phyloP scores from a whole-genome alignment of 495 filamentous ascomycete genomes.

The Penicillium tannophilum region DNA sequence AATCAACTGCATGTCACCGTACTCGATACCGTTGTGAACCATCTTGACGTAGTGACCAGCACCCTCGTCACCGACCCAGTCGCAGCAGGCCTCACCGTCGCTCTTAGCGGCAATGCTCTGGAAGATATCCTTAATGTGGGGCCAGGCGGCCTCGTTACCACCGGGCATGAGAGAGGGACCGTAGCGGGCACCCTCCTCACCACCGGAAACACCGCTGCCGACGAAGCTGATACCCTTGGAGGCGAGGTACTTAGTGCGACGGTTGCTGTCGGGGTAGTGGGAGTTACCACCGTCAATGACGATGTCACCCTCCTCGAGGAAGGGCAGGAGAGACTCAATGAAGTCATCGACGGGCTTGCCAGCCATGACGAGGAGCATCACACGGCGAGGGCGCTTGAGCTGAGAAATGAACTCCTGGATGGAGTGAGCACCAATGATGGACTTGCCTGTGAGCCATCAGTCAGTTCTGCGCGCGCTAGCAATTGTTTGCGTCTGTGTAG shows the following conservation, averaged over 20 bases:
- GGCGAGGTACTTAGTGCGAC: constrained; percentile 81
- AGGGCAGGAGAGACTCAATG: constrained; percentile 91
- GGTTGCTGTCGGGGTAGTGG: constrained; percentile 98
- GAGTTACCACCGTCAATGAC: constrained; percentile 99
- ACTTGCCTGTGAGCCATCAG: constrained; percentile 64
- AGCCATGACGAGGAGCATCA: constrained; percentile 98
- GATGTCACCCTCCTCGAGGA: constrained; percentile 90
- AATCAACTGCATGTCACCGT: constrained; percentile 99
- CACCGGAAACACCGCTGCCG: constrained; percentile 95
- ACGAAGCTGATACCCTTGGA: constrained; percentile 94
- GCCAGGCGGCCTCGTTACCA: constrained; percentile 97
- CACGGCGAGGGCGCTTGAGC: constrained; percentile 92
- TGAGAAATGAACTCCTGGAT: constrained; percentile 91
- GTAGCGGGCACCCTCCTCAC: constrained; percentile 98
- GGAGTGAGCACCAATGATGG: constrained; percentile 89
- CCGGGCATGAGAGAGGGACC: constrained; percentile 98
- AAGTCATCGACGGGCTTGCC: constrained; percentile 97
- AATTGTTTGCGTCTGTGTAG: neutral
- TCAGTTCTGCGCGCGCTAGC: constrained; percentile 15
- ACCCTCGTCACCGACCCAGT: constrained; percentile 99
- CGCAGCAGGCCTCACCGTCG: constrained; percentile 94
- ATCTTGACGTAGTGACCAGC: constrained; percentile 99
- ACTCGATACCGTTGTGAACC: constrained; percentile 99
- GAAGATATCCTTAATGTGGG: constrained; percentile 98
- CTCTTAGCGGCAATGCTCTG: constrained; percentile 97